These are phyloP conservation scores for Sporothrix euskadiensis DNA, from an alignment of 2,329 filamentous ascomycete genomes.

Conservation along the genomic window DNA sequence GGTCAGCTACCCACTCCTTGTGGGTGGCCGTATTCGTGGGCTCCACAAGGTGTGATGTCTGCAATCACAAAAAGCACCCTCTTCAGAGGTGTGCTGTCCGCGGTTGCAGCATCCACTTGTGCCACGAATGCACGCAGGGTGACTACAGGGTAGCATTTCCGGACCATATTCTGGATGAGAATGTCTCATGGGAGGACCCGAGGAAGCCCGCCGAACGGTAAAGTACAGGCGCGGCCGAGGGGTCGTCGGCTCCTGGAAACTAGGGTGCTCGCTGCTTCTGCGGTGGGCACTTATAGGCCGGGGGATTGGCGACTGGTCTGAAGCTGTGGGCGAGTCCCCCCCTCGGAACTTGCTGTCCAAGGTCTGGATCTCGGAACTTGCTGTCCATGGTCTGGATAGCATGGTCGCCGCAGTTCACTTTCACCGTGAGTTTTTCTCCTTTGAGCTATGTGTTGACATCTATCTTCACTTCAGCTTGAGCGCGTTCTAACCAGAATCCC, in stretches of 20 bases:
- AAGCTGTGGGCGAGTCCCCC: background rate
- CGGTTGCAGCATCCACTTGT: background rate
- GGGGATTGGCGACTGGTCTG: background rate
- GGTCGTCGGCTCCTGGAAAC: background rate
- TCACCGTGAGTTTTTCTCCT: background rate
- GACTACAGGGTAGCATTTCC: background rate
- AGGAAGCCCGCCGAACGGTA: background rate
- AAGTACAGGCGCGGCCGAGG: background rate
- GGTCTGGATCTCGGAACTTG: background rate
- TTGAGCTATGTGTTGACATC: background rate
- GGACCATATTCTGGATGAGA: background rate
- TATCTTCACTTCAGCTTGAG: background rate
- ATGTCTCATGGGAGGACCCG: background rate
- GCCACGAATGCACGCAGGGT: background rate
- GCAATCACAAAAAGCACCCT: background rate
- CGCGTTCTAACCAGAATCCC: background rate
- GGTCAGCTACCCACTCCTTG: background rate
- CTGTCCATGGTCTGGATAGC: background rate
- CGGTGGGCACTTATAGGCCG: background rate
- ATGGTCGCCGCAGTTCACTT: background rate
- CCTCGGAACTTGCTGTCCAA: background rate
- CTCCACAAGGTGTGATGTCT: background rate
- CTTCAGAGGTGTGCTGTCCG: background rate
- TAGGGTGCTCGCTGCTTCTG: background rate
- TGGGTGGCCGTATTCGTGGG: background rate